Base-by-base conservation (phyloP, 2,329 filamentous ascomycete species). In the Rasamsonia emersonii region DNA sequence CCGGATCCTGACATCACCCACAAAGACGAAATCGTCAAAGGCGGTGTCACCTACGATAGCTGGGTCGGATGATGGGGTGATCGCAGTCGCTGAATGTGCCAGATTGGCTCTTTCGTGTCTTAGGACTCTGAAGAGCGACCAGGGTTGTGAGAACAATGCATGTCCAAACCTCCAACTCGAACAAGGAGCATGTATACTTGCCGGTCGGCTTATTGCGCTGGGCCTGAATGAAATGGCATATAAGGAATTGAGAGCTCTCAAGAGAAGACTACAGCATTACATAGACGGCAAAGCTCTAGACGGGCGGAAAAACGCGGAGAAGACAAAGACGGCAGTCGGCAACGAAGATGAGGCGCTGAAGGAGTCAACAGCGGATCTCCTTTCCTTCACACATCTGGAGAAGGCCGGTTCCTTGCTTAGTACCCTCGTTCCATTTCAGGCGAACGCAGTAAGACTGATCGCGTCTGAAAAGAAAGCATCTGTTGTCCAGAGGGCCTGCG, bases 141-240 rank as follows among this genome's bases (percentile, higher is more conserved):
- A 47, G 5, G 40, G 37, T 26, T 36, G 19, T 4, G 36, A 42
- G 13, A 41, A 41, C 3, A 43, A 30, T 20, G 39, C 33, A 14
- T 26, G 47, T 13, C 54, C 53, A 6, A 58, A 54, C 33, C 44
- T 62, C 29, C 59, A 62, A 31, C 44, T 65, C 5, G 61, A 65
- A 36, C 59, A 61, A 36, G 62, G 60, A 0, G 53, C 59, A 13
- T 63, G 58, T 35, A 56, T 64, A 9, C 41, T 66, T 30, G 52
- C 54, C 5, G 61, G 59, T 14, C 62, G 61, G 23, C 40, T 64
- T 10, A 49, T 65, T 9, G 54, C 59, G 2, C 28, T 64, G 16
- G 61, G 56, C 1, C 42, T 65, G 15, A 51, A 58, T 18, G 60
- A 64, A 9, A 35, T 59, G 33, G 62, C 62, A 5, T 50, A 55